Evolutionary conservation across 2,329 filamentous ascomycete genomes (phyloP), one percentile per base, ranked within the genome.

Genomic region (Mariannaea elegans): DNA sequence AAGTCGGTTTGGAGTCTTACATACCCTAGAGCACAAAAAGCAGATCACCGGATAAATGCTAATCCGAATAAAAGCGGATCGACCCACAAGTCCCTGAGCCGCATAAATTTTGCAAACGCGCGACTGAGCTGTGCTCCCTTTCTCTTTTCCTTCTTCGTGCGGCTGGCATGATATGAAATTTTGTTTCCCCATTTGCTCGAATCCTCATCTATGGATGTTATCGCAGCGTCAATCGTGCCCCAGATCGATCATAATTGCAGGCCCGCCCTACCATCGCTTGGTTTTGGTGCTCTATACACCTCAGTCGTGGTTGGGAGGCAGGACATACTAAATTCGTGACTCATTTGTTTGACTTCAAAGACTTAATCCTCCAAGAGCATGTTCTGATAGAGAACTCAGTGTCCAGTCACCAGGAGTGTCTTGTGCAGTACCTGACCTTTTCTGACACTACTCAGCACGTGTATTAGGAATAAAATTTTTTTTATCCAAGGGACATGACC

Each of bases 231-330:
- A 88, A 86, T 90, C 87, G 84, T 86, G 88, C 87, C 89, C 84
- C 85, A 94, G 90, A 92, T 75, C 62, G 79, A 90, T 80, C 79
- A 84, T 83, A 91, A 94, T 94, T 93, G 90, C 90, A 92, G 81
- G 77, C 82, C 78, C 82, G 80, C 82, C 78, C 80, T 75, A 79
- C 79, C 77, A 79, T 80, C 82, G 81, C 75, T 80, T 74, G 74
- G 67, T 73, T 67, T 68, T 69, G 60, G 70, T 69, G 66, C 61
- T 69, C 67, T 65, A 13, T 64, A 65, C 71, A 68, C 68, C 61
- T 62, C 65, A 67, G 71, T 69, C 71, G 68, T 70, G 75, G 69
- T 72, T 69, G 66, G 67, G 75, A 75, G 76, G 76, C 74, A 73
- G 79, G 78, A 84, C 81, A 83, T 77, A 71, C 61, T 52, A 61